Evolutionary conservation across 805 yeast genomes (phyloP), one percentile per base, ranked within the genome.

Genomic region (Ogataea nitratoaversa): DNA sequence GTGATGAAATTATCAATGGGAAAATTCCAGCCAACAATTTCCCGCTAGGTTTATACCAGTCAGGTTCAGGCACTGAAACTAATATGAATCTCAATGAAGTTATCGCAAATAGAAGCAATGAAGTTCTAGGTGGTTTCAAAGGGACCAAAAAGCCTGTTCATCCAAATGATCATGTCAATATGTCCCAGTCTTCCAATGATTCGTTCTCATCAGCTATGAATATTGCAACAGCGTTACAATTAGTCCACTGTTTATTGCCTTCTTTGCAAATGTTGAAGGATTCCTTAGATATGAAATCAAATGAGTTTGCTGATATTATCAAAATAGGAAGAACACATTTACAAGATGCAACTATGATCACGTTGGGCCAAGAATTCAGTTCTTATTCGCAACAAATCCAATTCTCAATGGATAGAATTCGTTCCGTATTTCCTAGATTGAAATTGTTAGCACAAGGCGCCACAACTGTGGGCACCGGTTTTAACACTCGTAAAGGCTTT

Each of bases 121-220:
- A 91, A 70, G 59, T 91, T 38, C 74, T 91, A 51, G 97, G 96
- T 49, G 98, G 97, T 45, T 76, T 73, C 59, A 68, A 82, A 59
- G 98, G 98, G 46, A 80, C 95, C 46, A 91, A 91, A 72, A 74
- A 69, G 48, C 95, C 95, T 28, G 95, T 91, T 40, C 97, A 91
- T 70, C 98, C 98, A 50, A 91, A 90, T 69, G 97, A 91, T 67
- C 97, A 91, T 70, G 93, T 89, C 54, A 91, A 91, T 74, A 89
- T 87, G 86, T 85, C 96, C 14, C 97, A 91, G 71, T 86, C 96
- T n/a, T 87, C 96, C 29, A 91, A 91, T 66, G 98, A 91, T 69
- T 90, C 98, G 38, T 91, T 91, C 84, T 97, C 98, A 52, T 88
- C 98, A 30, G 98, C 90, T 37, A 91, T 91, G 98, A 97, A 91